Percentiles rank a stretch among this genome's conserved stretches.
phyloP scores from a whole-genome alignment of 1,284 basidiomycete species.

The Irpex rosettiformis region DNA sequence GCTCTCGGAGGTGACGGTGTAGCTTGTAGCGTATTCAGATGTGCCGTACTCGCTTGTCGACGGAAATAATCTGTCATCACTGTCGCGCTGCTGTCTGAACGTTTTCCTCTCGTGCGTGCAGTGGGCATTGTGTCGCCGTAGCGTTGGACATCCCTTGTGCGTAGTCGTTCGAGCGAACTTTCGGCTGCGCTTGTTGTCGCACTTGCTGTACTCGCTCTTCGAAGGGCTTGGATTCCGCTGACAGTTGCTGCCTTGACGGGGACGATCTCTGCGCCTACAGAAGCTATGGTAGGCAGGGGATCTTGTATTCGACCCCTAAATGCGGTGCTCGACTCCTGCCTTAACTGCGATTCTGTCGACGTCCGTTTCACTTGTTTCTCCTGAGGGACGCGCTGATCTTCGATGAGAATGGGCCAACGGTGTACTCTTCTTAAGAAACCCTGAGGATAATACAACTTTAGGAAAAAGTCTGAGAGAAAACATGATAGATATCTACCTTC shows the following conservation, averaged over 20 bases:
- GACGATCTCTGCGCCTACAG: slow-evolving; percentile 23
- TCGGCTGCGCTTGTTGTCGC: slow-evolving; percentile 30
- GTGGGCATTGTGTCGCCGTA: slow-evolving; percentile 12
- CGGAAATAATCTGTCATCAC: slow-evolving; percentile 9
- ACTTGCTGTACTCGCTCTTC: slow-evolving; percentile 15
- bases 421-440: slow-evolving; percentile 93
- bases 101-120: slow-evolving; percentile 11
- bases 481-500: slow-evolving; percentile 60
- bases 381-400: slow-evolving; percentile 6
- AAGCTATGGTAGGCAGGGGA: slow-evolving; percentile 22
- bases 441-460: slow-evolving; percentile 37
- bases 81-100: slow-evolving; percentile 14
- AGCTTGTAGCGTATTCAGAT: slow-evolving; percentile 9
- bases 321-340: slow-evolving; percentile 1
- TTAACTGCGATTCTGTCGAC: slow-evolving; percentile 5
- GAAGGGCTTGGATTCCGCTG: slow-evolving; percentile 14
- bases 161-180: slow-evolving; percentile 32
- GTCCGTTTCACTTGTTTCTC: background rate
- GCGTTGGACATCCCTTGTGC: slow-evolving; percentile 17
- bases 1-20: slow-evolving; percentile 22
- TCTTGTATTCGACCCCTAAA: slow-evolving; percentile 22
- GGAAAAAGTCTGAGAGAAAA: background rate
- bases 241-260: slow-evolving; percentile 14
- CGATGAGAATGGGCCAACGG: slow-evolving; percentile 77
- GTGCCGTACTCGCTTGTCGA: background rate